Evolutionary conservation across 371 early-diverging fungal genomes (phyloP).

Genomic region (Syncephalastrum racemosum): DNA sequence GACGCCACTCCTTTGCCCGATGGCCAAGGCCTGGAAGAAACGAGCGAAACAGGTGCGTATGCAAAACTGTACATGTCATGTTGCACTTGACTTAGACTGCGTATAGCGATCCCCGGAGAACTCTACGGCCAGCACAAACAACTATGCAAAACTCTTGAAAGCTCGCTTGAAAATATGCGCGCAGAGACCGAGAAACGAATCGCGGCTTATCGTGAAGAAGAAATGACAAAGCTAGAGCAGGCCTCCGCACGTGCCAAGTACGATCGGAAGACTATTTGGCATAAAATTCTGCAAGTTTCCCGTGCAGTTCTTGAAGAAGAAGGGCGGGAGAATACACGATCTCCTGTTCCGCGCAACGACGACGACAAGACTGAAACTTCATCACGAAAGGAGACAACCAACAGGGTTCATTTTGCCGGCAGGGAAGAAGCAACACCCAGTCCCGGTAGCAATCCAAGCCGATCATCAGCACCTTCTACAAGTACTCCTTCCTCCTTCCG

Average conservation of each 20-base stretch:
- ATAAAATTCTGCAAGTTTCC: slow-evolving; percentile 25
- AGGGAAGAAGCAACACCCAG: neutral
- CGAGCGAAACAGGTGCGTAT: neutral
- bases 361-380: slow-evolving; percentile 1
- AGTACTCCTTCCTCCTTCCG: slow-evolving; percentile 10
- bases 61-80: neutral
- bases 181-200: slow-evolving; percentile 27
- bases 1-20: slow-evolving; percentile 9
- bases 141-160: slow-evolving; percentile 22
- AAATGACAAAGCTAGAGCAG: slow-evolving; percentile 16
- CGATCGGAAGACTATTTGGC: slow-evolving; percentile 32
- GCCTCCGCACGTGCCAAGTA: slow-evolving; percentile 23
- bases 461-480: slow-evolving; percentile 1
- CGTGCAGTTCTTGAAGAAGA: slow-evolving; percentile 19
- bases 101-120: slow-evolving; percentile 10
- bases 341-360: neutral
- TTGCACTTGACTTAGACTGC: no score
- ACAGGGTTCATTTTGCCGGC: neutral
- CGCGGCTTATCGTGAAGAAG: slow-evolving; percentile 24
- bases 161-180: slow-evolving; percentile 17
- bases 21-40: slow-evolving; percentile 9
- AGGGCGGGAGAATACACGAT: neutral
- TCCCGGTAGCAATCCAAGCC: no score
- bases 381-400: slow-evolving; percentile 4
- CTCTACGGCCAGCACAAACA: slow-evolving; percentile 24